phyloP scores from a whole-genome alignment of 768 basidiomycete species.

The Collybiopsis confluens region DNA sequence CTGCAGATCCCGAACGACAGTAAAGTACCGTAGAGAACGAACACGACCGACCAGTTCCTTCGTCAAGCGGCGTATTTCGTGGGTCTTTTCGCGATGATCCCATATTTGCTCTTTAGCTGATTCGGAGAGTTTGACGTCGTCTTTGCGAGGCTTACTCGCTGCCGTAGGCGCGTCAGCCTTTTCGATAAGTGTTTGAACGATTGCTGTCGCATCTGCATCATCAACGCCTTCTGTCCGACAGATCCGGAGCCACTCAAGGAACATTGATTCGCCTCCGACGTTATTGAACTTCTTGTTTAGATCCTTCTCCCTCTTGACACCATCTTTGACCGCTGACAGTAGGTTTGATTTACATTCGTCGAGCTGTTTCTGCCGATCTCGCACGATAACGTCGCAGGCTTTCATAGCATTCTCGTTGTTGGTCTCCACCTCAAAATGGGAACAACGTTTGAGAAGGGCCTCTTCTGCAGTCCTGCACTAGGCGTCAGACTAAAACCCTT shows the following conservation, averaged over 20 bases:
- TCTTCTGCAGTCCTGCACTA: constrained; percentile 75
- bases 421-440: constrained; percentile 86
- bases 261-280: constrained; percentile 67
- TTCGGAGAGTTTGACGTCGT: constrained; percentile 49
- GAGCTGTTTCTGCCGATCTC: constrained; percentile 75
- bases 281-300: constrained; percentile 41
- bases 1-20: constrained; percentile 84
- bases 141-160: constrained; percentile 47
- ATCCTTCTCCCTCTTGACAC: constrained; percentile 62
- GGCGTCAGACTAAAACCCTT: neutral
- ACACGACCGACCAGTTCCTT: constrained; percentile 90
- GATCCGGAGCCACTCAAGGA: constrained; percentile 72
- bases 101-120: constrained; percentile 61
- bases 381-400: constrained; percentile 88
- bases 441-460: constrained; percentile 91
- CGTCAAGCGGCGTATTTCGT: constrained; percentile 75
- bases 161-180: constrained; percentile 49
- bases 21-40: constrained; percentile 90
- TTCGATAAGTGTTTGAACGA: constrained; percentile 55
- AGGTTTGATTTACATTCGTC: constrained; percentile 77
- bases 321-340: constrained; percentile 56
- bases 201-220: constrained; percentile 70
- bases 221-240: constrained; percentile 68
- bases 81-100: constrained; percentile 84
- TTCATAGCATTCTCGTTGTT: constrained; percentile 78